Base-by-base conservation (phyloP, 805 yeast species). In the Wilhelminamyces savonicus region DNA sequence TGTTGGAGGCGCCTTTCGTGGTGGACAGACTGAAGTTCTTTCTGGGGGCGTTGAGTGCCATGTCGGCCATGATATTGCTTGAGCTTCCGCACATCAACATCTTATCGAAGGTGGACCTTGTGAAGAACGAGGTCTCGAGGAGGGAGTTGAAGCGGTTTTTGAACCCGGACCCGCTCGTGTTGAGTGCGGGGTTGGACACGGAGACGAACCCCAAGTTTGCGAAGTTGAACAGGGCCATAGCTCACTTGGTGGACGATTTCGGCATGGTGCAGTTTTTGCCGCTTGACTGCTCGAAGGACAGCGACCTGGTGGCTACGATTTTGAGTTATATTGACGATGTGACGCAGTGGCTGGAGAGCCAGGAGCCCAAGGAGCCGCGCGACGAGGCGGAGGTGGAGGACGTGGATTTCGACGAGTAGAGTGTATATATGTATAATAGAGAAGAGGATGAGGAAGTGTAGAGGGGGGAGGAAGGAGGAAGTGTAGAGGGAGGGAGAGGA, bases 261-360 rank as follows among this genome's bases (percentile, higher is more conserved):
- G 98, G 98, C 5, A 92, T 92, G 99, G 97, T 92, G 3, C 97
- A 92, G 52, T 92, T 87, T 50, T 61, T 92, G 41, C 97, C 98
- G 0, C 66, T 92, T 39, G 94, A 87, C 49, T 72, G 78, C 41
- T 54, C 66, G 17, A 66, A 68, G 45, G 81, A 78, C 26, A 77
- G 86, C 27, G 85, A 78, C 24, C 74, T 86, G 27, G 80, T 92
- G 14, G 75, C 80, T 9, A 79, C 87, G 0, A 90, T 92, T 31
- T 66, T 92, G 41, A 82, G 94, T 49, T 87, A 87, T 52, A 83
- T 92, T 14, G 99, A 92, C 50, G 98, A 92, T 53, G 82, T 90
- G 17, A 92, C 99, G 0, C 99, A 92, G 52, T 92, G 98, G 98
- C 78, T 85, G 14, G 99, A 92, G 52, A 63, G 76, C 3, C 97